Evolutionary conservation across 257 asterid genomes (phyloP).

Genomic region (Paraleonurus japonicus): DNA sequence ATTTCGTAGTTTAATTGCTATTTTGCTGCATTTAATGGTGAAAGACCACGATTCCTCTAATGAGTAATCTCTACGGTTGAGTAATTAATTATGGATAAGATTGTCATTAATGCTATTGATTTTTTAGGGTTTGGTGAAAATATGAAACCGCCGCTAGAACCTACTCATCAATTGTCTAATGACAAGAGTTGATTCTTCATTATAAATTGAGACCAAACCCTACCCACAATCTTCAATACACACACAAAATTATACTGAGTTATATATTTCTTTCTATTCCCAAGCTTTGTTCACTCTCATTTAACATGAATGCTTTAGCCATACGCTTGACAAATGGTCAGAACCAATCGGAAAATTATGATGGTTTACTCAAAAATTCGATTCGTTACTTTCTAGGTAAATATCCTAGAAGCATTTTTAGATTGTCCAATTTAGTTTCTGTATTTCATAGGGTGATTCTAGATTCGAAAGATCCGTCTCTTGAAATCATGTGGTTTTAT

Average conservation of each 20-base stretch:
- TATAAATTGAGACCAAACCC: background rate
- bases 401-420: slow-evolving; percentile 11
- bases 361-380: background rate
- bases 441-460: background rate
- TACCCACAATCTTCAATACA: background rate
- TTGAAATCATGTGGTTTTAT: slow-evolving; percentile 31
- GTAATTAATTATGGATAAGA: background rate
- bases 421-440: slow-evolving; percentile 2
- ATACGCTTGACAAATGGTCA: slow-evolving; percentile 1
- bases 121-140: slow-evolving; percentile 20
- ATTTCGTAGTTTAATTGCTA: background rate
- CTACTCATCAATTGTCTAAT: background rate
- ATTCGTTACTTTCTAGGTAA: slow-evolving; percentile 17
- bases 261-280: slow-evolving; percentile 15
- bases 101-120: slow-evolving; percentile 8
- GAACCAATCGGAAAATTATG: background rate
- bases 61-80: slow-evolving; percentile 9
- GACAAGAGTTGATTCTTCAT: slow-evolving; percentile 5
- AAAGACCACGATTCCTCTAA: background rate
- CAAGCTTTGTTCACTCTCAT: background rate
- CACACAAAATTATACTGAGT: background rate
- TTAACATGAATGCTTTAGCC: slow-evolving; percentile 12
- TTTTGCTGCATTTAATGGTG: background rate
- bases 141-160: background rate
- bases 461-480: slow-evolving; percentile 20